Evolutionary conservation across 2,329 filamentous ascomycete genomes (phyloP).

Genomic region (Colletotrichum brevisporum): DNA sequence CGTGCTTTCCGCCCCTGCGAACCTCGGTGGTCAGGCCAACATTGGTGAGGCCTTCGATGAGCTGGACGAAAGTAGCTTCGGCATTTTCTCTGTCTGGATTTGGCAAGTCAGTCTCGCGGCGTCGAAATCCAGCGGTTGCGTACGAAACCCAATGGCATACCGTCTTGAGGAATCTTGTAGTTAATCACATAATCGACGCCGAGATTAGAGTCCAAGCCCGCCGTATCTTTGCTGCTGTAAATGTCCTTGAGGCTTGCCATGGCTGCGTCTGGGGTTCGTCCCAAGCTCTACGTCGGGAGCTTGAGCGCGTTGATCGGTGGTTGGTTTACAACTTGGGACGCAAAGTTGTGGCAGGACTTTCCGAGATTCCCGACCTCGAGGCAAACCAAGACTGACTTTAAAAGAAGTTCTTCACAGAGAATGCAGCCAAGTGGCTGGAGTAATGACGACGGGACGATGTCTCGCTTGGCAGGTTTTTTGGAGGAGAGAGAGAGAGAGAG

Average conservation of each 20-base stretch:
- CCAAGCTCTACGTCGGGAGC: conserved; percentile 25
- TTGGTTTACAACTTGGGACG: conserved; percentile 12
- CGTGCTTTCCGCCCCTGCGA: conserved; percentile 80
- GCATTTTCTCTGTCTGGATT: conserved; percentile 76
- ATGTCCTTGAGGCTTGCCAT: conserved; percentile 41
- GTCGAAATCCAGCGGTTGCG: too few species aligned
- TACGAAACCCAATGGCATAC: conserved; percentile 58
- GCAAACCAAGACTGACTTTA: not conserved
- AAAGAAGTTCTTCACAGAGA: not conserved
- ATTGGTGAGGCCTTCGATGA: conserved; percentile 80
- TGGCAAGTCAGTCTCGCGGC: not conserved
- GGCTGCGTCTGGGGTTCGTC: conserved; percentile 24
- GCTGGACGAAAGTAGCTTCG: conserved; percentile 80
- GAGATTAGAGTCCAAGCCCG: conserved; percentile 41
- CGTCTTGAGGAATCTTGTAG: conserved; percentile 79
- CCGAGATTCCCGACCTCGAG: not conserved
- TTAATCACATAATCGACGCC: conserved; percentile 90
- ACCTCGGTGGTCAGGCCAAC: conserved; percentile 93
- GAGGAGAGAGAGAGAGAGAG: not conserved
- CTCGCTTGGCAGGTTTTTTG: conserved; percentile 40
- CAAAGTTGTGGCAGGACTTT: conserved; percentile 9
- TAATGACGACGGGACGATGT: conserved; percentile 38
- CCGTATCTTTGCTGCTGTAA: conserved; percentile 37
- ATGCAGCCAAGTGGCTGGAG: conserved; percentile 31
- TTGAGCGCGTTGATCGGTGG: conserved; percentile 31